Conservation (phyloP, 805 yeast genomes). For the Komagataella ulmi region DNA sequence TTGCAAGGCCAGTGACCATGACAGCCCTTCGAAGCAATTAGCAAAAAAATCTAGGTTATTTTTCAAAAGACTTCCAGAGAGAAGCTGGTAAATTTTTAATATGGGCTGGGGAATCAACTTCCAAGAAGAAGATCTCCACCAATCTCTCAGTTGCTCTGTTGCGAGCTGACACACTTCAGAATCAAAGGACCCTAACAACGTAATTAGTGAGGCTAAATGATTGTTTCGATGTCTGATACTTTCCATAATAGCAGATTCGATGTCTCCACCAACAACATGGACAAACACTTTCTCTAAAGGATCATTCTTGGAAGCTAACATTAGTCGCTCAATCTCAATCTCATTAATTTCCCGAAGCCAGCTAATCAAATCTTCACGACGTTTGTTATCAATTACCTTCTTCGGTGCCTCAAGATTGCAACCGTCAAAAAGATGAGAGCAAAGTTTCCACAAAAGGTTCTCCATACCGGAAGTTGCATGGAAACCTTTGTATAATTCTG, state of each 20-base stretch:
- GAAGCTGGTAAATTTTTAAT: slow-evolving; percentile 46
- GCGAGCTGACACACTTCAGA: slow-evolving; percentile 44
- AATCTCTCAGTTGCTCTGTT: slow-evolving; percentile 43
- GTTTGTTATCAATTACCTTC: slow-evolving; percentile 7
- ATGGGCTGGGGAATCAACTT: slow-evolving; percentile 38
- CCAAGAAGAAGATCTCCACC: slow-evolving; percentile 36
- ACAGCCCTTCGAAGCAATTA: slow-evolving; percentile 28
- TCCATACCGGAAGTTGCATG: slow-evolving; percentile 11
- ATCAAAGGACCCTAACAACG: slow-evolving; percentile 64
- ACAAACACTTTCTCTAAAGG: slow-evolving; percentile 38
- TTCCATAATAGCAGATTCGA: slow-evolving; percentile 44
- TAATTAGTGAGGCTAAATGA: slow-evolving; percentile 58
- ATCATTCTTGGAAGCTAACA: slow-evolving; percentile 16
- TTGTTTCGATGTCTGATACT: slow-evolving; percentile 52
- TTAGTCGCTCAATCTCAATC: slow-evolving; percentile 19
- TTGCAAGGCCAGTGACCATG: slow-evolving; percentile 57
- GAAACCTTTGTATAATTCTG: slow-evolving; percentile 12
- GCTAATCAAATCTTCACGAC: slow-evolving; percentile 30
- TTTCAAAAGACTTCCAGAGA: slow-evolving; percentile 36
- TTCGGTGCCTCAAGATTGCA: background rate
- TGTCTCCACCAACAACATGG: slow-evolving; percentile 36
- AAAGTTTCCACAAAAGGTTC: slow-evolving; percentile 34
- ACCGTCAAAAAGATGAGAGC: slow-evolving; percentile 50
- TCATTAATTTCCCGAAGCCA: slow-evolving; percentile 44
- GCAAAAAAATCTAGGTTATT: slow-evolving; percentile 11